Base-by-base conservation (phyloP, 441 rosid species). In the Hypseocharis bilobata region DNA sequence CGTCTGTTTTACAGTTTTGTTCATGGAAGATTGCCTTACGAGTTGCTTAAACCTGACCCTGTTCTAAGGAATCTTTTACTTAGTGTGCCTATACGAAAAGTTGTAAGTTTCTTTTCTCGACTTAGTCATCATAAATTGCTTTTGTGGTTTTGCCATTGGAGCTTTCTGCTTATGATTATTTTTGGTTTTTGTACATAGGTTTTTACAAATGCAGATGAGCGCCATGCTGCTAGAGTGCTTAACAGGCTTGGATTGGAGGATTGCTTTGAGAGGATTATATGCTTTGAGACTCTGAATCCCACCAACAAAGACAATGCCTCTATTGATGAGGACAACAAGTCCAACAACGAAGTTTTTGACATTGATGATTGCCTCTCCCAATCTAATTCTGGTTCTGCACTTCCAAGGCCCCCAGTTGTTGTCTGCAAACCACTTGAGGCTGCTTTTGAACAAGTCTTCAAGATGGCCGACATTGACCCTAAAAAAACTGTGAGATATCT, bases 11-110 rank as follows among this genome's bases (percentile, higher is more conserved):
- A 42, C 84, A 89, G 93, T 72, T 82, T 69, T 74, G 91, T 89
- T 65, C 96, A 89, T 74, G 98, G 95, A 58, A 87, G 88, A 77
- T 78, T 93, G 72, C 98, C 98, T 5, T 93, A 93, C 66, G 1
- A 72, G 36, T 16, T 78, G 66, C 76, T 93, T 56, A 90, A 87
- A 80, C 96, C 93, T 28, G 98, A 90, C 68, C 88, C 84, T 28
- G 69, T 88, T 54, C 57, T 93, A 61, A 87, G 91, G 80, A 82
- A 68, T 65, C 85, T 90, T 14, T 73, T 90, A 57, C 86, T 77
- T 29, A 87, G 88, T 73, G 51, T 88, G 69, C 96, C 97, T 16
- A 49, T 86, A 29, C 84, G 89, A 14, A 93, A 84, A 85, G 76
- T 87, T 68, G 98, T 88, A 80, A 81, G 96, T 73, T 76, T 44